A percentile compares a stretch with the other conserved stretches of the same genome.
Evolutionary conservation across 2,329 filamentous ascomycete species (phyloP).

Genomic region (Pleurostoma richardsiae): DNA sequence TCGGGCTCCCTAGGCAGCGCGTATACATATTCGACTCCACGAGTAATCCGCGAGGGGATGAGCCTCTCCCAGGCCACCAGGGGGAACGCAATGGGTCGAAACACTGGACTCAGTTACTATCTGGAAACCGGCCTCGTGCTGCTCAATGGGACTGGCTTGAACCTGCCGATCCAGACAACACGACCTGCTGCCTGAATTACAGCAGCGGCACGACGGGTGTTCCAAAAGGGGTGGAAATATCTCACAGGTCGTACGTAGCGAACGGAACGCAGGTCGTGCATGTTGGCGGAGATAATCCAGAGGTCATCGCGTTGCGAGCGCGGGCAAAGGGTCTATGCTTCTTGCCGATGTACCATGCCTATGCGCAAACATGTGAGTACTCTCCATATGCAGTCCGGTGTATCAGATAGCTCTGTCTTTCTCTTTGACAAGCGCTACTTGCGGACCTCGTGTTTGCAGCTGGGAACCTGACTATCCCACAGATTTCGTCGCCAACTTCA

Average conservation of each 20-base stretch:
- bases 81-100: conserved; percentile 31
- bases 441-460: too few relatives aligned
- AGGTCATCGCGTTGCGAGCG: conserved; percentile 36
- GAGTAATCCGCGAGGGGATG: conserved; percentile 24
- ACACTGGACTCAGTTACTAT: conserved; percentile 63
- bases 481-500: conserved; percentile 52
- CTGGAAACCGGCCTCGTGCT: conserved; percentile 40
- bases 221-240: conserved; percentile 79
- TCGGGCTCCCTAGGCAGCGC: conserved; percentile 45
- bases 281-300: conserved; percentile 36
- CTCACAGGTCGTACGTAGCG: conserved; percentile 71
- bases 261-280: conserved; percentile 60
- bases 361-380: conserved; percentile 53
- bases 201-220: conserved; percentile 74
- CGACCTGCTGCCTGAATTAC: conserved; percentile 71
- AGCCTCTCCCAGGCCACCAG: conserved; percentile 13
- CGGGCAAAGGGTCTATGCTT: conserved; percentile 53
- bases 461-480: too few relatives aligned
- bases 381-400: not conserved
- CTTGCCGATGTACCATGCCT: conserved; percentile 73
- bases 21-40: conserved; percentile 63
- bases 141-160: conserved; percentile 59
- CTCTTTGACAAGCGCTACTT: too few relatives aligned
- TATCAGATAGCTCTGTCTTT: too few relatives aligned
- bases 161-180: conserved; percentile 40